Evolutionary conservation across 306 rosid genomes (phyloP), one percentile per base, ranked within the genome.

Genomic region (Trifolium fragiferum): DNA sequence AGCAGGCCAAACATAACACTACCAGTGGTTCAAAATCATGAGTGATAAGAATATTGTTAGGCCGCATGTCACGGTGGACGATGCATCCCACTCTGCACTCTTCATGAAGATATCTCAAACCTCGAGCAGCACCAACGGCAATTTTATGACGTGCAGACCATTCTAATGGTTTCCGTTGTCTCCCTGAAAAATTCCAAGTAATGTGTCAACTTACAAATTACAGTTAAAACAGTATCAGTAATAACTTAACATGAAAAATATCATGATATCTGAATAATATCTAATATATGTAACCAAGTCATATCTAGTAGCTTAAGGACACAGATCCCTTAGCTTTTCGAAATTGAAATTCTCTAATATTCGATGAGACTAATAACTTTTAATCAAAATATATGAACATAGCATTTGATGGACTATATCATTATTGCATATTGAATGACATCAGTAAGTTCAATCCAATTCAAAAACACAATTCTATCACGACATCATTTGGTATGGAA

Each of bases 21-120:
- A 95, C 99, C 92, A 95, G 78, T 63, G 99, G 98, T 51, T 95
- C 98, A 87, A 95, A 95, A 86, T 95, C 98, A 87, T 95, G 99
- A 71, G 99, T 95, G 76, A 95, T 89, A 12, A 95, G 99, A 80
- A 95, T 95, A 90, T 95, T 95, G 82, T 95, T 95, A 47, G 99
- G 99, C 37, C 99, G 87, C 99, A 95, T 92, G 80, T 92, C 99
- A 59, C 98, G 96, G 84, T 95, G 99, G 70, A 95, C 92, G 69
- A 95, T 95, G 87, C 98, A 95, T 75, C 99, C 99, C 32, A 95
- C 98, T 81, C 99, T 87, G 82, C 99, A 95, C 76, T 95, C 99
- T 82, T 95, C 99, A 51, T 95, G 99, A 72, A 95, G 97, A 87
- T 95, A 95, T 77, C 99, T 85, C 76, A 95, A 85, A 64, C 99